Conservation (phyloP, 108 stramenopile genomes). For the Epipyxis sp. region DNA sequence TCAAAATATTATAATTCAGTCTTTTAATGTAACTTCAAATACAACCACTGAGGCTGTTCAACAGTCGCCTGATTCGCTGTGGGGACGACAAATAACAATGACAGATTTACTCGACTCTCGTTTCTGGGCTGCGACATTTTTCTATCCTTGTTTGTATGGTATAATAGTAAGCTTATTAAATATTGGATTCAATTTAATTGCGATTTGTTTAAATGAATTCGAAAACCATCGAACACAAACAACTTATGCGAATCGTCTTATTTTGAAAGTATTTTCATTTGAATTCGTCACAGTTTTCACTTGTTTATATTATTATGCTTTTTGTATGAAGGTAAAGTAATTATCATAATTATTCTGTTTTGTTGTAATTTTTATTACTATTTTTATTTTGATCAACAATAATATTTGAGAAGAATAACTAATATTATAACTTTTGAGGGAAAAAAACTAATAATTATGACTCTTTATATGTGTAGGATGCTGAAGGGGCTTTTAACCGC, state of each 20-base stretch:
- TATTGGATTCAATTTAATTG: slow-evolving; percentile 11
- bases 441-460: too few species aligned
- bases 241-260: slow-evolving; percentile 45
- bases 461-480: too few species aligned
- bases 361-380: too few species aligned
- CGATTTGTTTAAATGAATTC: slow-evolving; percentile 38
- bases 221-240: slow-evolving; percentile 55
- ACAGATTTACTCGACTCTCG: slow-evolving; percentile 35
- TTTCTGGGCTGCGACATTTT: slow-evolving; percentile 44
- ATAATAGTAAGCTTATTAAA: slow-evolving; percentile 44
- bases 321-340: too few species aligned
- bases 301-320: slow-evolving; percentile 49
- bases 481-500: slow-evolving; percentile 37
- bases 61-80: too few species aligned
- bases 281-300: slow-evolving; percentile 46
- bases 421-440: too few species aligned
- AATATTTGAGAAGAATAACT: slow-evolving; percentile 8
- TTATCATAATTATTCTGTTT: too few species aligned
- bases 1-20: too few species aligned
- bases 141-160: slow-evolving; percentile 49
- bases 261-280: slow-evolving; percentile 50
- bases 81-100: too few species aligned
- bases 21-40: too few species aligned
- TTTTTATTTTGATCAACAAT: neutral
- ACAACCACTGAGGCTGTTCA: too few species aligned